These are phyloP conservation scores for Trichoderma reesei DNA, from an alignment of 495 filamentous ascomycete genomes.

Conservation along the genomic window DNA sequence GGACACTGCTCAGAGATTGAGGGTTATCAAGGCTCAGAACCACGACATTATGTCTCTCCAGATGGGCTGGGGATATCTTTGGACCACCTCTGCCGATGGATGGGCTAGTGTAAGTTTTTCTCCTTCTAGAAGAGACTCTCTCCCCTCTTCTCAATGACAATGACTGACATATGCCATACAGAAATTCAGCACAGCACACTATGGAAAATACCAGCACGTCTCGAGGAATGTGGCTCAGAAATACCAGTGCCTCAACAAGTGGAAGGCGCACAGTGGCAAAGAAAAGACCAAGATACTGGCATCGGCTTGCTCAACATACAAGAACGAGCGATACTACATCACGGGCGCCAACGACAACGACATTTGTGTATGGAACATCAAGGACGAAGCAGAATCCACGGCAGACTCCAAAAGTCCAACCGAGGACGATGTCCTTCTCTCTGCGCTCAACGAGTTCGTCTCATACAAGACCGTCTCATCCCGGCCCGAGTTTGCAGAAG, in stretches of 20 bases:
- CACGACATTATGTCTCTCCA: conserved; percentile 79
- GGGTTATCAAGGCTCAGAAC: conserved; percentile 68
- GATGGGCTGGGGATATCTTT: conserved; percentile 73
- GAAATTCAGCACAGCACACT: conserved; percentile 50
- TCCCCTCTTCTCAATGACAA: not conserved
- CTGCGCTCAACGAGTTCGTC: conserved; percentile 72
- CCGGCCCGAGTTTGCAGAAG: conserved; percentile 68
- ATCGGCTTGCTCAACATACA: conserved; percentile 61
- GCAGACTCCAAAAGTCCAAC: conserved; percentile 23
- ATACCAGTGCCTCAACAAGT: conserved; percentile 72
- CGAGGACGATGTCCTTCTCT: conserved; percentile 65
- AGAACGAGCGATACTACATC: conserved; percentile 66
- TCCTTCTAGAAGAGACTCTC: too few species aligned
- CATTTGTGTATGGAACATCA: conserved; percentile 79
- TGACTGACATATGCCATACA: conserved; percentile 18
- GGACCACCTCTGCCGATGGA: conserved; percentile 73
- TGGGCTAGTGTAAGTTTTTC: conserved; percentile 56
- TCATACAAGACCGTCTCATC: conserved; percentile 86
- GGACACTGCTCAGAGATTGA: conserved; percentile 82
- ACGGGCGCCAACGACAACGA: conserved; percentile 93
- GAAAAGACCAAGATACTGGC: conserved; percentile 68
- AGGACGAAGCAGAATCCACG: conserved; percentile 36
- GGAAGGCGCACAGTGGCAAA: conserved; percentile 58
- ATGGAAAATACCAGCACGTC: conserved; percentile 37
- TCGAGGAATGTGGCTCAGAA: conserved; percentile 69